Percentiles rank a stretch among this genome's conserved stretches.
These are phyloP conservation scores for Phaeotremella skinneri DNA, from an alignment of 768 basidiomycete species.

Conservation along the genomic window DNA sequence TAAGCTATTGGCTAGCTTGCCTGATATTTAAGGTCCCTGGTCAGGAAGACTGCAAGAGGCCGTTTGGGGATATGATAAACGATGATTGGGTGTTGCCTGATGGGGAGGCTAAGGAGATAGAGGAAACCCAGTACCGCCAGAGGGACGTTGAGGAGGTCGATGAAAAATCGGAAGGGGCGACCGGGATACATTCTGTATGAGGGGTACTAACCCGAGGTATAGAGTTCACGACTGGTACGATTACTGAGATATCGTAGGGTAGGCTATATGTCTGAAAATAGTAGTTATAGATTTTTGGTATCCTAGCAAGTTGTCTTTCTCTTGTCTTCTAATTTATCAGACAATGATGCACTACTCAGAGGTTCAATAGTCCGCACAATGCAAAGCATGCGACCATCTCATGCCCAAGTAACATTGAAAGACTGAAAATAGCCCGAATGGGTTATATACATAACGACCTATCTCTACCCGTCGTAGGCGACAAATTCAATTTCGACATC, in stretches of 20 bases:
- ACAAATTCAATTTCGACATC: constrained; percentile 50
- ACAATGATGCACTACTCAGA: too few relatives aligned
- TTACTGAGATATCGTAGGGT: too few relatives aligned
- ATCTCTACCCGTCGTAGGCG: constrained; percentile 42
- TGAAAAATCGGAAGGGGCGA: not conserved
- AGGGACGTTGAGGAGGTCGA: not conserved
- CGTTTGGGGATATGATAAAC: constrained; percentile 21
- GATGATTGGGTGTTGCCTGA: constrained; percentile 22
- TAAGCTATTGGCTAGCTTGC: constrained; percentile 18
- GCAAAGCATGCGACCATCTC: too few relatives aligned
- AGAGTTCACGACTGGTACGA: too few relatives aligned
- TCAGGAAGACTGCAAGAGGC: constrained; percentile 19
- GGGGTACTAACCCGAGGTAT: too few relatives aligned
- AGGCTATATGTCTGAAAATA: too few relatives aligned
- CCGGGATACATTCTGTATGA: not conserved
- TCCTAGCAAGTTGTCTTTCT: too few relatives aligned
- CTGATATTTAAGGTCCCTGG: constrained; percentile 23
- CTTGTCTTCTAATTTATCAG: too few relatives aligned
- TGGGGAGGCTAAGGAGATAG: constrained; percentile 5
- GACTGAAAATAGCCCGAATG: too few relatives aligned
- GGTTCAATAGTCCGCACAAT: too few relatives aligned
- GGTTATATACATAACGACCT: not conserved
- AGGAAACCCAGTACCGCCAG: not conserved
- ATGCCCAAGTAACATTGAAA: too few relatives aligned
- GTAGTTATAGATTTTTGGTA: too few relatives aligned